Base-by-base conservation (phyloP, 306 rosid genomes). In the Cotoneaster glaucophyllus region DNA sequence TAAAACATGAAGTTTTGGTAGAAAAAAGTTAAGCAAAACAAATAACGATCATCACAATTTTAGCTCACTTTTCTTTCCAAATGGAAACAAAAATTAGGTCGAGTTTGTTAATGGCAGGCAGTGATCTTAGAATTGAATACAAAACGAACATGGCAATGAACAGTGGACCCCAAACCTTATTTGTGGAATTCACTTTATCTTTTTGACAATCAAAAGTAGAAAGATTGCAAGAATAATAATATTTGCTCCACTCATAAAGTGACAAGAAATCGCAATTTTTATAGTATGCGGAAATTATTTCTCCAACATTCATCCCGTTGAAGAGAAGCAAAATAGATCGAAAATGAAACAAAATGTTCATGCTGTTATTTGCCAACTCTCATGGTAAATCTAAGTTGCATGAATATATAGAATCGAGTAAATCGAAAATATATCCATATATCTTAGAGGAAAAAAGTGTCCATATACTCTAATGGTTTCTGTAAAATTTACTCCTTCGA, bases 181-280 rank as follows among this genome's bases (percentile, higher is more conserved):
- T 19, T 34, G 10, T 54, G 21, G 22, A 68, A 59, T 59, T 24
- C 45, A 39, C 54, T 31, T 31, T 19, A 19, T 25, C 54, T 22
- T 80, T 74, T 69, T 63, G 24, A 48, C 56, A 19, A 22, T 69
- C 70, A 25, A 78, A 45, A 26, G 32, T 59, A 64, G 12, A 70
- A 61, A 48, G 6, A 17, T 39, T 37, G 43, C 41, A 22, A 15
- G 24, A 53, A 64, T n/a, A 78, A 58, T 18, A 62, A 24, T 17
- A 21, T 41, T 24, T 24, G 70, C 70, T 32, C 44, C 67, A 62
- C 78, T 34, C 9, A 5, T 32, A 14, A 56, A 37, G 14, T 22
- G n/a, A 57, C 6, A 53, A 53, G 54, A 57, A 8, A 53, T 14
- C 0, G n/a, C 63, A 22, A 57, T 22, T 22, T 22, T 22, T n/a